Base-by-base conservation (phyloP, 306 rosid genomes). In the Glycine latifolia region DNA sequence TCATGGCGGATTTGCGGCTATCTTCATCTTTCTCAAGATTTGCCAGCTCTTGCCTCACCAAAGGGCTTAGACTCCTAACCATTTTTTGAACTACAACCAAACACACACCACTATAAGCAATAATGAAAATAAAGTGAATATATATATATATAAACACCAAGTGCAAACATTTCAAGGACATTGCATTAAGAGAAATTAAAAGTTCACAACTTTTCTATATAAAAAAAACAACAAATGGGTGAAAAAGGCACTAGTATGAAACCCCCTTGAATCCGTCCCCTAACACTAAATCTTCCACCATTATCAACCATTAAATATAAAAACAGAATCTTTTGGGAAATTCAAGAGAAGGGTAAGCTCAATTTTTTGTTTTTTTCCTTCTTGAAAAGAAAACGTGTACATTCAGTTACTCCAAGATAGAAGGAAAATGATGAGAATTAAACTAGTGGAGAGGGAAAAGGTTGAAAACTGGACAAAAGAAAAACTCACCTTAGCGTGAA, bases 1-100 rank as follows among this genome's bases (percentile, higher is more conserved):
- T 89, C 97, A 94, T 94, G 17, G 97, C 97, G 7, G 94, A 90
- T 78, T 90, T 89, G 14, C 97, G 92, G 67, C 94, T 91, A 16
- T 89, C 93, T 15, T 91, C 93, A 65, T 90, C 97, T 85, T 93
- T 93, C 52, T 94, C 92, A 33, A 94, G 92, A 86, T 94, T 91
- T 43, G 85, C 92, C 61, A 94, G 81, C 81, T 90, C 94, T 54
- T 86, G 87, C 85, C 77, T 73, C 15, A 92, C 77, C 33, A 85
- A 79, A 9, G 95, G 94, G 72, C 89, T 85, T 31, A 91, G 84
- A 85, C 85, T 88, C 66, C 85, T 89, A 8, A 89, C 97, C 95
- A 90, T 68, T 50, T 56, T 17, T 61, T 68, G 69, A 86, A 46
- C 90, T 88, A 56, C 59, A 82, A 71, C 55, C 67, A 26, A 59